Evolutionary conservation across 768 basidiomycete genomes (phyloP).

Genomic region (Glaciozyma martinii): DNA sequence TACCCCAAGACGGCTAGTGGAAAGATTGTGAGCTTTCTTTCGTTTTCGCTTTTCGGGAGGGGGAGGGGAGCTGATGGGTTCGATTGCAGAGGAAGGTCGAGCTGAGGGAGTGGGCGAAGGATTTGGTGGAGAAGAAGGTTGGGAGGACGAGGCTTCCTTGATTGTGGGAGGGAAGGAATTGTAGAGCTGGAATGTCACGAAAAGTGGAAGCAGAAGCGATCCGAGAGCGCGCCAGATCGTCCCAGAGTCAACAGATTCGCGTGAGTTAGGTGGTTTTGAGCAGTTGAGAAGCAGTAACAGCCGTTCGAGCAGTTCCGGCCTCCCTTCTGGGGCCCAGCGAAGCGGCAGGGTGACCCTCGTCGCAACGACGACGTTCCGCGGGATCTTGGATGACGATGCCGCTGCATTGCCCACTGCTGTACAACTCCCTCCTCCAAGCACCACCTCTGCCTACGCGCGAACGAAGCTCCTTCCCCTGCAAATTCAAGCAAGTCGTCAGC

Average conservation of each 20-base stretch:
- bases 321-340: background rate
- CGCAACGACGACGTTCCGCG: background rate
- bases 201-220: too few species aligned
- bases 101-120: constrained; percentile 52
- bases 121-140: background rate
- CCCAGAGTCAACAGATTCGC: too few species aligned
- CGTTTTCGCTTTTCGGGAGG: background rate
- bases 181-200: too few species aligned
- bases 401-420: background rate
- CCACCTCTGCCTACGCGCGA: background rate
- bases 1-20: constrained; percentile 80
- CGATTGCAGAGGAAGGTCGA: constrained; percentile 56
- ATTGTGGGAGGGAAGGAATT: too few species aligned
- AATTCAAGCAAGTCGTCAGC: background rate
- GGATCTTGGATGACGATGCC: background rate
- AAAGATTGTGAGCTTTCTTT: constrained; percentile 47
- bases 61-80: background rate
- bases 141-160: too few species aligned
- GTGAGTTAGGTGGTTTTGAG: too few species aligned
- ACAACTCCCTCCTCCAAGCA: background rate
- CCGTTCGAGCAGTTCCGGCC: background rate
- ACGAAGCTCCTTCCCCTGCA: background rate
- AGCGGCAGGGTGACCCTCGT: background rate
- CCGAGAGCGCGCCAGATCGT: too few species aligned
- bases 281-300: background rate